phyloP scores from a whole-genome alignment of 202 grass and related monocot genomes.

The Digitaria exilis region DNA sequence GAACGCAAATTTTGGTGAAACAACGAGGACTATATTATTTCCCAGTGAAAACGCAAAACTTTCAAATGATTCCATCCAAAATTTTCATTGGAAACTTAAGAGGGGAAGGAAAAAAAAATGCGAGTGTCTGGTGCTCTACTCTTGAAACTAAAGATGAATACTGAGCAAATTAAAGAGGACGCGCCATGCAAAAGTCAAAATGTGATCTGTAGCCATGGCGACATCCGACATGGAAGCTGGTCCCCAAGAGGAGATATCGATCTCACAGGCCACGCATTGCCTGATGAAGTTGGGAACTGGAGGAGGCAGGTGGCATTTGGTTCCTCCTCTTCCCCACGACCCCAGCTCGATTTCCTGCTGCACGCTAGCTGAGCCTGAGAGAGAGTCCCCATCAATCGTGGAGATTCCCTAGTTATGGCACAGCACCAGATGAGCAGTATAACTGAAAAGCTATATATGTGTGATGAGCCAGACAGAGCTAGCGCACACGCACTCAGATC shows the following conservation, averaged over 20 bases:
- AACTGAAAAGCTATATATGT: constrained; percentile 41
- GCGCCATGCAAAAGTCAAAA: neutral
- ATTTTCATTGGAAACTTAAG: no score
- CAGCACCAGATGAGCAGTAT: neutral
- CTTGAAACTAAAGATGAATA: neutral
- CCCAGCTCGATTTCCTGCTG: neutral
- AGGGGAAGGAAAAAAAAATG: neutral
- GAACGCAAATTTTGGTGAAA: no score
- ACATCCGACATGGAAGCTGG: no score
- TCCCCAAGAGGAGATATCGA: neutral
- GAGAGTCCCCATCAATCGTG: constrained; percentile 32
- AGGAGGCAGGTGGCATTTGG: constrained; percentile 30
- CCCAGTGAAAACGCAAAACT: no score
- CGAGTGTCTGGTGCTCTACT: neutral
- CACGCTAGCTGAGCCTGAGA: no score
- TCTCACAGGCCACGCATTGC: neutral
- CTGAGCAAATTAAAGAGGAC: neutral
- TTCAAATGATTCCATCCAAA: no score
- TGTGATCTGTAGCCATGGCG: neutral
- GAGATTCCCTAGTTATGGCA: constrained; percentile 43
- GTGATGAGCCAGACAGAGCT: constrained; percentile 28
- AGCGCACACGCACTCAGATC: no score
- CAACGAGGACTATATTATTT: no score
- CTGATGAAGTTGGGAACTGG: constrained; percentile 36
- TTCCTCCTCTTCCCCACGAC: neutral